phyloP scores from a whole-genome alignment of 805 yeast genomes.

The Kuraishia borneana region DNA sequence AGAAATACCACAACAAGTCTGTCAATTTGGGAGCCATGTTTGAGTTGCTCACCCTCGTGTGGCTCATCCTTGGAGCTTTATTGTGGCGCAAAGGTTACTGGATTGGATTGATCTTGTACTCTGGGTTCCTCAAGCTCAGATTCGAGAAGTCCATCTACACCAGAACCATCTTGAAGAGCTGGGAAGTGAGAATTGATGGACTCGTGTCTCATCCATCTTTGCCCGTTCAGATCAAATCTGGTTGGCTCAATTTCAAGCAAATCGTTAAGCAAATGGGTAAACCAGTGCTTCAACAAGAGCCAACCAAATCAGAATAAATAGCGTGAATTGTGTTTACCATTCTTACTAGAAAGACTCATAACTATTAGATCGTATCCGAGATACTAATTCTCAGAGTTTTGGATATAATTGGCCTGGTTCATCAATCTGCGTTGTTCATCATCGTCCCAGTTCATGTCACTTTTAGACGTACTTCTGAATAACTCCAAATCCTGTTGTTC shows the following conservation, averaged over 20 bases:
- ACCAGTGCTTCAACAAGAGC: not conserved
- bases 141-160: conserved; percentile 68
- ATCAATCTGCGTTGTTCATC: conserved; percentile 1
- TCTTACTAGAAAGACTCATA: no score
- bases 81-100: conserved; percentile 56
- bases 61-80: conserved; percentile 24
- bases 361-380: no score
- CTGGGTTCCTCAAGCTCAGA: conserved; percentile 63
- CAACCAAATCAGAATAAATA: not conserved
- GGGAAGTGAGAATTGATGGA: conserved; percentile 56
- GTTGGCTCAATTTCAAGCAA: conserved; percentile 38
- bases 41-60: conserved; percentile 25
- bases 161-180: conserved; percentile 51
- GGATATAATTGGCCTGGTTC: not conserved
- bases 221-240: conserved; percentile 35
- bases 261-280: conserved; percentile 9
- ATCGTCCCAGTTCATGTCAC: conserved; percentile 4
- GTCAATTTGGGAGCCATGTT: conserved; percentile 48
- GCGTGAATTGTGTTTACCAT: no score
- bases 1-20: conserved; percentile 44
- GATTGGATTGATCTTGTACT: conserved; percentile 40
- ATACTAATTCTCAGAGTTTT: no score
- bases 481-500: conserved; percentile 2
- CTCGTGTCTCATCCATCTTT: conserved; percentile 40
- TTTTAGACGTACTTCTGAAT: conserved; percentile 2